Base-by-base conservation (phyloP, 805 yeast genomes). In the Blastobotrys terrestris region DNA sequence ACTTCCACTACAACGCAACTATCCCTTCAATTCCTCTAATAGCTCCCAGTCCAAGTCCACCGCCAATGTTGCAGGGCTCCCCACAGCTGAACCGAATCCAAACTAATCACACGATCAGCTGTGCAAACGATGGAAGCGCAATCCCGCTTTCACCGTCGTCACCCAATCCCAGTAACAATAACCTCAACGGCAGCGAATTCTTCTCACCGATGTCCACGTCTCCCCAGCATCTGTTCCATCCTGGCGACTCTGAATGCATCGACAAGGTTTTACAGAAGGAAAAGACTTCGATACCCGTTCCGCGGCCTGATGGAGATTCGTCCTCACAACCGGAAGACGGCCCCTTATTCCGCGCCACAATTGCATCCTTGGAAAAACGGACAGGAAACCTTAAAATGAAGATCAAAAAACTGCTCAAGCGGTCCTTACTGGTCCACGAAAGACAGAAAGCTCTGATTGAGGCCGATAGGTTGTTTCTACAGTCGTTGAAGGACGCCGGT, bases 301-400 rank as follows among this genome's bases (percentile, higher is more conserved):
- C 60, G 2, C 52, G 69, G 6, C 70, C 69, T 5, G 59, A 58
- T 15, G 60, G 58, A 5, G 64, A 62, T 21, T 62, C 61, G 31
- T 53, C 51, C 7, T 58, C 65, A n/a, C 71, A 68, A 51, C 69
- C 71, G 4, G 77, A 72, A 50, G 77, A 73, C 48, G 77, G 77
- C 5, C 77, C 77, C 2, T 62, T 71, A 19, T 73, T 73, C 58
- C 62, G 77, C 16, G 72, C 75, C 18, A 67, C 75, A 3, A 60
- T 73, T 14, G 62, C 68, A 13, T 54, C 62, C 5, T 62, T 73
- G 58, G 77, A 73, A 55, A 67, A 70, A 45, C 62, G 63, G 48
- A 63, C 72, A 1, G 63, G 66, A 5, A 53, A 58, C 21, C 55
- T 72, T 48, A 72, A 72, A 47, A 54, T 63, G 20, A 59, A 62